Base-by-base conservation (phyloP, 352 stramenopile species). In the Globisporangium okanoganense region DNA sequence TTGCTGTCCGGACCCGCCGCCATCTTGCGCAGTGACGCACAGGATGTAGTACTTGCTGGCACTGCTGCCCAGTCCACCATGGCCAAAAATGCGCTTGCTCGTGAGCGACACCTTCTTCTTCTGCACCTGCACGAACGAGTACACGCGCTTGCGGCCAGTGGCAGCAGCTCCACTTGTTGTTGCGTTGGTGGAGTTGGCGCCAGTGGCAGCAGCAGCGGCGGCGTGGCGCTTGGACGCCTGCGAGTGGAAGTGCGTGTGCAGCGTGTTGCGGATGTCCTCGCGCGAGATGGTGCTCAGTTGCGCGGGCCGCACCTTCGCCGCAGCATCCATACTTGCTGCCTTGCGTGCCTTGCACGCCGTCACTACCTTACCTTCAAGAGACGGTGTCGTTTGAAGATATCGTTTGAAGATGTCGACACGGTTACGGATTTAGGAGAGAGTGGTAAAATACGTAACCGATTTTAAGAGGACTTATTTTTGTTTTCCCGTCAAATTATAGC, bases 221-320 rank as follows among this genome's bases (percentile, higher is more conserved):
- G 29, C 56, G 18, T 75, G 71, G 47, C 66, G 49, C 58, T 70
- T 72, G 36, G 58, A 54, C 16, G 66, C 61, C 27, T 63, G 66
- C 6, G 76, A 71, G 58, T 79, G 75, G 67, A 89, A 89, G 47
- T 86, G 70, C 62, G 79, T 85, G 73, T 87, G 79, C 18, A 89
- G 54, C 7, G 79, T 85, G 58, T 83, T 78, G 56, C 72, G 79
- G 5, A 89, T 68, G 66, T 89, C 79, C 25, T 89, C 79, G 3
- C 72, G 73, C 4, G 76, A 86, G 48, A 89, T 69, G 29, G 62
- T 64, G 60, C 64, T 67, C 13, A 80, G 51, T 25, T 69, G 53
- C 50, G 53, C 29, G 12, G 62, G 64, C 8, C 29, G 43, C 35
- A 66, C 53, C 20, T 62, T 66, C 3, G 63, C 63, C 3, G 44